These are phyloP conservation scores for Bruguiera gymnorhiza DNA, from an alignment of 345 rosid species.

Conservation along the genomic window DNA sequence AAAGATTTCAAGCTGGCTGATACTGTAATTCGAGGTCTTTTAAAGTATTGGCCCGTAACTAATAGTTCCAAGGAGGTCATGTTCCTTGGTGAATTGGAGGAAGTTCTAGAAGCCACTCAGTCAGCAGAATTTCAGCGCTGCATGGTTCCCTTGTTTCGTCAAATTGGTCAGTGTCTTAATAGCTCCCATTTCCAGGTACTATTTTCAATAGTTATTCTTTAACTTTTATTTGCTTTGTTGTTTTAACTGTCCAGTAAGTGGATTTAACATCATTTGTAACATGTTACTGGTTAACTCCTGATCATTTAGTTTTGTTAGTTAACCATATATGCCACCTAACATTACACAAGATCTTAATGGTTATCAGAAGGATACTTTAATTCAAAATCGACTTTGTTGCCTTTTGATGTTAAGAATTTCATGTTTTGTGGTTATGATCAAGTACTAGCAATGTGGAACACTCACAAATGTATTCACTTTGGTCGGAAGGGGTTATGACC, in stretches of 20 bases:
- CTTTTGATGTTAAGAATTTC: too few species aligned
- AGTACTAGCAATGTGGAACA: conserved; percentile 15
- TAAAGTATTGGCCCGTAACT: conserved; percentile 74
- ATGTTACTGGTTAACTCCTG: not conserved
- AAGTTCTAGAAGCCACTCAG: conserved; percentile 76
- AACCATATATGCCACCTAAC: too few species aligned
- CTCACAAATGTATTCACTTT: not conserved
- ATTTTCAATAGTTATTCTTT: conserved; percentile 4
- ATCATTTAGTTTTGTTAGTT: not conserved
- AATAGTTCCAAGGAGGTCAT: conserved; percentile 77
- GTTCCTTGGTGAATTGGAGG: conserved; percentile 84
- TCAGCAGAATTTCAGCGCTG: conserved; percentile 77
- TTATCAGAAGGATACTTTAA: conserved; percentile 7
- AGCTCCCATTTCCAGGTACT: conserved; percentile 80
- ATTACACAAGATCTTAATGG: not conserved
- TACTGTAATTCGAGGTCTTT: conserved; percentile 67
- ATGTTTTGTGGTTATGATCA: too few species aligned
- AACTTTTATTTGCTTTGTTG: not conserved
- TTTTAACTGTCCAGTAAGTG: not conserved
- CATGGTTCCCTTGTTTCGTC: conserved; percentile 66
- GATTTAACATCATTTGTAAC: not conserved
- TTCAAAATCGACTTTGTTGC: not conserved
- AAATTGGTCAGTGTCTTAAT: conserved; percentile 59
- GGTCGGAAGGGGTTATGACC: too few species aligned
- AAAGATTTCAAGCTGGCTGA: conserved; percentile 78